Evolutionary conservation across 805 yeast genomes (phyloP).

Genomic region (Myxozyma vanderwaltii): DNA sequence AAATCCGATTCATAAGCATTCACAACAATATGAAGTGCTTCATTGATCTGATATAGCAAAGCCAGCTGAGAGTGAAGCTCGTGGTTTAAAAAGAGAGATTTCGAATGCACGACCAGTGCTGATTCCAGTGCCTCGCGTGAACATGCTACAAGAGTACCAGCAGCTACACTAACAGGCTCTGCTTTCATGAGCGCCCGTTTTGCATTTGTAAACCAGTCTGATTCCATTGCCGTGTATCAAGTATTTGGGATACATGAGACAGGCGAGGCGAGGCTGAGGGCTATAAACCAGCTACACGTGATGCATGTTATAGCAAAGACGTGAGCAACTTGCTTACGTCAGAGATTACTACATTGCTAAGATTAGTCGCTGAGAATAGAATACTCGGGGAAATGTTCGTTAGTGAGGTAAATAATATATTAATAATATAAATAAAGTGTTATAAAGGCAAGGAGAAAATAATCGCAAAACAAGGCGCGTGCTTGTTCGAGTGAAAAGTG

Average conservation of each 20-base stretch:
- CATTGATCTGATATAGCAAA: conserved; percentile 43
- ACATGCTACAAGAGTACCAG: conserved; percentile 47
- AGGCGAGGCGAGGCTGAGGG: too few relatives aligned
- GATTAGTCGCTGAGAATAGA: too few relatives aligned
- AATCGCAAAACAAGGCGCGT: too few relatives aligned
- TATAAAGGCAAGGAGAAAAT: too few relatives aligned
- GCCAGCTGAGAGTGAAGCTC: conserved; percentile 54
- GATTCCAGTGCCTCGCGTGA: conserved; percentile 46
- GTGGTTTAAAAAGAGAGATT: conserved; percentile 49
- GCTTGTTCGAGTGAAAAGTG: too few relatives aligned
- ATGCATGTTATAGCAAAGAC: background rate
- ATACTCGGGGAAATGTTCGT: too few relatives aligned
- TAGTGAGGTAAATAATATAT: too few relatives aligned
- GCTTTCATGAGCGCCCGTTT: conserved; percentile 53
- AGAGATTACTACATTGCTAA: too few relatives aligned
- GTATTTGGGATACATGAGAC: background rate
- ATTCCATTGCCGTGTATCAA: too few relatives aligned
- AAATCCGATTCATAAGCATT: conserved; percentile 36
- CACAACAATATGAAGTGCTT: conserved; percentile 35
- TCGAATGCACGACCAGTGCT: conserved; percentile 49
- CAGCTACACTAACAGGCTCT: conserved; percentile 54
- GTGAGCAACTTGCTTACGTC: background rate
- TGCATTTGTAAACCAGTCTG: conserved; percentile 51
- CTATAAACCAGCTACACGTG: background rate
- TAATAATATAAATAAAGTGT: too few relatives aligned